phyloP scores from a whole-genome alignment of 306 rosid genomes.

The Acacia acuminata region DNA sequence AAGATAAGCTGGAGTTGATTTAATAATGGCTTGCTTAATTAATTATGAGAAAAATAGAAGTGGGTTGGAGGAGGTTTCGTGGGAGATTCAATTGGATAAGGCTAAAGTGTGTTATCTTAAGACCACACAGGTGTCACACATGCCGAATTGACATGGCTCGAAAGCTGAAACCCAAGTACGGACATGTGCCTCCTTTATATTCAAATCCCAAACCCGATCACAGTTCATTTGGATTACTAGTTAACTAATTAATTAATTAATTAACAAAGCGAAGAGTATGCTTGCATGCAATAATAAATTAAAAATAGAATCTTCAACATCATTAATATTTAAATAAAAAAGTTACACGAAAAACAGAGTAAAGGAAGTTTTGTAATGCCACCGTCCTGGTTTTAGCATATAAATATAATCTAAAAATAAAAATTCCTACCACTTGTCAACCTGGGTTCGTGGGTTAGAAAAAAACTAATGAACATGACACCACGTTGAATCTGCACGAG shows the following conservation, averaged over 20 bases:
- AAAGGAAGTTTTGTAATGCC: too few relatives aligned
- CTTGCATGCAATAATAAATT: not conserved
- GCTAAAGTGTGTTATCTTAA: constrained; percentile 10
- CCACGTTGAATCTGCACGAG: not conserved
- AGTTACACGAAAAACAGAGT: not conserved
- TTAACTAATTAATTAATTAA: not conserved
- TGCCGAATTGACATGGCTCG: constrained; percentile 48
- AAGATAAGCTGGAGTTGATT: not conserved
- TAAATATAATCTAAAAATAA: too few relatives aligned
- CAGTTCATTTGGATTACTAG: not conserved
- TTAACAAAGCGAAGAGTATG: not conserved
- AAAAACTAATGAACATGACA: not conserved
- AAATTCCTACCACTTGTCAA: too few relatives aligned
- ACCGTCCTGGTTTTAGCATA: too few relatives aligned
- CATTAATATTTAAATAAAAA: not conserved
- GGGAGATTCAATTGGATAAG: constrained; percentile 40
- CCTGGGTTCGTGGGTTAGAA: too few relatives aligned
- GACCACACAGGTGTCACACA: constrained; percentile 62
- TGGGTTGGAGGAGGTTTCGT: not conserved
- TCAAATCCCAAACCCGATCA: not conserved
- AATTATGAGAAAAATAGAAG: not conserved
- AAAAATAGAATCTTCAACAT: not conserved
- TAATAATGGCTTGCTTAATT: not conserved
- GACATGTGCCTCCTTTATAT: constrained; percentile 40
- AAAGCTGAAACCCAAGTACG: constrained; percentile 41